Base-by-base conservation (phyloP, 164 flowering plant genomes). In the Dillenia suffruticosa region DNA sequence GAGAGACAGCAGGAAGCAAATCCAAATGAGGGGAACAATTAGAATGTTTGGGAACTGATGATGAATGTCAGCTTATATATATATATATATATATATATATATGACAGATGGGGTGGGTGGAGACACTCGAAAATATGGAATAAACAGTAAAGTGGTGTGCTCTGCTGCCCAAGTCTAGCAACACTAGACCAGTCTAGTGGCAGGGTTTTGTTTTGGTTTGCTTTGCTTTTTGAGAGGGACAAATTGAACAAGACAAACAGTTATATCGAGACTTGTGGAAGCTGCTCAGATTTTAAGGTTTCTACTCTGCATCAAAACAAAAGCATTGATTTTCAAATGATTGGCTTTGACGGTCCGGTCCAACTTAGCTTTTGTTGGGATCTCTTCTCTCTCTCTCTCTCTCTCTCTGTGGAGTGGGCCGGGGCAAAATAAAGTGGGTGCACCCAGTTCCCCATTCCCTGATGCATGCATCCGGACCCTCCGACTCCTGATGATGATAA, bases 331-430 rank as follows among this genome's bases (percentile, higher is more conserved):
- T 68, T 64, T 46, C 54, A 67, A 74, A 77, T 72, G 60, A 73
- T 73, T 68, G 75, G 74, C 70, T 68, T 81, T 78, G 81, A 79
- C 81, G 72, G 81, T 78, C 82, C 76, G 70, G 81, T 78, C 85
- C 76, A 81, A 79, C 71, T 64, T 74, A 12, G n/a, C 81, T 74
- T 73, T 80, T 64, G 9, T 13, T 32, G 40, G 40, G 40, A 32
- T 32, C 40, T 32, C 40, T 32, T 32, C 40, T 32, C 40, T 32
- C 40, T 32, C 40, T 32, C 40, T 32, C 40, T 32, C 40, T 32
- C 40, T 32, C 40, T 32, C 40, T 26, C 40, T 26, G 40, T 26
- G 40, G 40, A 26, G 40, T 26, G 40, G 40, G 40, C 40, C 40
- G 40, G 40, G 2, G 40, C 40, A 26, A 26, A 26, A 26, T 26